Conservation (phyloP, 257 asterid genomes). For the Lycium barbarum region DNA sequence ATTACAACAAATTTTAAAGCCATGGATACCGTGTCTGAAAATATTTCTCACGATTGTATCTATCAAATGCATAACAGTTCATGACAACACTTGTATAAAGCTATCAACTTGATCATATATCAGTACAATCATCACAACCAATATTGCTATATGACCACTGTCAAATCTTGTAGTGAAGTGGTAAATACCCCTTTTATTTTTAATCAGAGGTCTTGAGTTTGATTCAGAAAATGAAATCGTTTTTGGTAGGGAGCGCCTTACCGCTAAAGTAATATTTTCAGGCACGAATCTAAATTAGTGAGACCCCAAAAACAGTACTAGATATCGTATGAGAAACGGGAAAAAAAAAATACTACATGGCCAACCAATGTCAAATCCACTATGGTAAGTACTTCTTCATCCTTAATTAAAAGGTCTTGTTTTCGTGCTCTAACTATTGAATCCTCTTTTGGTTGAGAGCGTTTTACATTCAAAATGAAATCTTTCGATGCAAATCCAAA, state of each 20-base stretch:
- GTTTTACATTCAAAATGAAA: neutral
- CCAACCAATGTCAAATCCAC: too few species aligned
- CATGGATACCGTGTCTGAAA: neutral
- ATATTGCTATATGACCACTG: neutral
- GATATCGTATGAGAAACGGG: neutral
- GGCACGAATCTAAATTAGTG: neutral
- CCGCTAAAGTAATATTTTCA: neutral
- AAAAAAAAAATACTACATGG: neutral
- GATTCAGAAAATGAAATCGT: neutral
- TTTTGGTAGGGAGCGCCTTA: neutral
- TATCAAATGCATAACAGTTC: constrained; percentile 24
- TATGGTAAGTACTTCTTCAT: neutral
- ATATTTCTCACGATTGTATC: neutral
- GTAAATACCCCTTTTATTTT: neutral
- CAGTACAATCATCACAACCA: constrained; percentile 23
- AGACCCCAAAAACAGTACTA: neutral
- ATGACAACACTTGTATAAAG: neutral
- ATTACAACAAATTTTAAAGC: neutral
- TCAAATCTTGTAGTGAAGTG: neutral
- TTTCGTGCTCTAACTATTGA: neutral
- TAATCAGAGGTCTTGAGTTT: neutral
- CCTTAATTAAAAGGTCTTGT: neutral
- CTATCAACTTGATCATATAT: neutral
- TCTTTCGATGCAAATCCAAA: neutral
- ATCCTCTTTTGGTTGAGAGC: neutral